Evolutionary conservation across 768 basidiomycete species (phyloP).

Genomic region (Tricholomella constricta): DNA sequence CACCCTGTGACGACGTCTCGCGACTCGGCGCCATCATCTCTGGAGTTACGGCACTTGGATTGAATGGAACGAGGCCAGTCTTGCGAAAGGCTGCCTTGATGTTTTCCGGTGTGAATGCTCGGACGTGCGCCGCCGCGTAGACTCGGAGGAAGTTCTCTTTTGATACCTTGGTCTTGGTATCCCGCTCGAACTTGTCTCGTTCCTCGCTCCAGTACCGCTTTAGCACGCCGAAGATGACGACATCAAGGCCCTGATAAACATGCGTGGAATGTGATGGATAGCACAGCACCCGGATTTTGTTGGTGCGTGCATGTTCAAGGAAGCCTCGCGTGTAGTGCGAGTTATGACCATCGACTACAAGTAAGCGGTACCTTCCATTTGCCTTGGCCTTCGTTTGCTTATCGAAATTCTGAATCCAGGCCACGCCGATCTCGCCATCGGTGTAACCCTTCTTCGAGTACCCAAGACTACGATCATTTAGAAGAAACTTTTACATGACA

Average conservation of each 20-base stretch:
- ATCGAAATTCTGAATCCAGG: constrained; percentile 35
- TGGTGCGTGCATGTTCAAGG: constrained; percentile 29
- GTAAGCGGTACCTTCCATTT: constrained; percentile 26
- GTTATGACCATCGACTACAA: constrained; percentile 44
- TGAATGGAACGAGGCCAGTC: constrained; percentile 18
- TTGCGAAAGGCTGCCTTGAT: constrained; percentile 25
- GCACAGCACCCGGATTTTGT: constrained; percentile 43
- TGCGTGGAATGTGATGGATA: constrained; percentile 46
- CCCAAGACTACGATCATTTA: constrained; percentile 19
- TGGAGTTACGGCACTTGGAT: constrained; percentile 7
- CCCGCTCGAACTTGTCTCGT: constrained; percentile 3
- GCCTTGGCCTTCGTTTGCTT: constrained; percentile 35
- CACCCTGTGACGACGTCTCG: constrained; percentile 13
- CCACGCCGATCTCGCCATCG: constrained; percentile 19
- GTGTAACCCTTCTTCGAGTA: constrained; percentile 27
- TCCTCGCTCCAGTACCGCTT: constrained; percentile 25
- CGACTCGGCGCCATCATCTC: constrained; percentile 27
- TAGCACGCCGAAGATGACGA: constrained; percentile 42
- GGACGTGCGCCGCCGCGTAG: constrained; percentile 16
- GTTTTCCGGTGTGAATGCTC: constrained; percentile 11
- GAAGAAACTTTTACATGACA: background rate
- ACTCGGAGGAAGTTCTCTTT: constrained; percentile 16
- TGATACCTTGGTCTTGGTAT: constrained; percentile 11
- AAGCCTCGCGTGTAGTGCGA: constrained; percentile 38
- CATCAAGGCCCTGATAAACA: too few species aligned